A percentile compares a stretch with the other conserved stretches of the same genome.
Evolutionary conservation across 768 basidiomycete species (phyloP).

Genomic region (Macrolepiota albuminosa): DNA sequence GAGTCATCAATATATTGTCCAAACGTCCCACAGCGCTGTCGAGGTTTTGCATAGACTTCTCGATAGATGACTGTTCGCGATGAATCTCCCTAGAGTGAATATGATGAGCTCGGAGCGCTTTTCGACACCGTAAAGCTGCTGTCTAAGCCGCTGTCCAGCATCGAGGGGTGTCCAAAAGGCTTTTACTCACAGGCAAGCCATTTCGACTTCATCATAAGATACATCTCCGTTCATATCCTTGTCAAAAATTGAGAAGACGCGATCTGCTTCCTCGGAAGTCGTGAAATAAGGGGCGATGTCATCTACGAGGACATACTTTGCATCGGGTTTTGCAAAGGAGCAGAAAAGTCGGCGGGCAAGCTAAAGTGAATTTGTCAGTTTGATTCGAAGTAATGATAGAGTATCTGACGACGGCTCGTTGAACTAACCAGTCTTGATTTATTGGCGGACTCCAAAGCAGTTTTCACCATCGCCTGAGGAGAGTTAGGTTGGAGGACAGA

Average conservation of each 20-base stretch:
- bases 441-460: constrained; percentile 73
- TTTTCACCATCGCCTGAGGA: constrained; percentile 74
- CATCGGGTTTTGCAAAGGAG: constrained; percentile 65
- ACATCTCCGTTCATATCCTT: constrained; percentile 70
- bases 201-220: constrained; percentile 69
- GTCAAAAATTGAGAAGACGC: constrained; percentile 67
- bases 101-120: constrained; percentile 1
- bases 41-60: constrained; percentile 83
- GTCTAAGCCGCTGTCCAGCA: not conserved
- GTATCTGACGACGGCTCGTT: not conserved
- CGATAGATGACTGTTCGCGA: constrained; percentile 78
- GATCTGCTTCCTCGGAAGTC: constrained; percentile 58
- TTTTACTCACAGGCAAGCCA: constrained; percentile 56
- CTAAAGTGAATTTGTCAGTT: constrained; percentile 27
- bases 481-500: constrained; percentile 88
- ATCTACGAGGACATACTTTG: constrained; percentile 53
- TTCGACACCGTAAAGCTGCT: not conserved
- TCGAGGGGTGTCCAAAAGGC: constrained; percentile 2
- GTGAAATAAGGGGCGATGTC: constrained; percentile 75
- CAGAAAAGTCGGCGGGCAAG: constrained; percentile 85
- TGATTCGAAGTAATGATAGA: constrained; percentile 1
- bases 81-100: constrained; percentile 60
- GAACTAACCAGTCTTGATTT: constrained; percentile 61
- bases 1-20: constrained; percentile 81
- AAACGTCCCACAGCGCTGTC: constrained; percentile 85